These are phyloP conservation scores for Aethionema arabicum DNA, from an alignment of 345 rosid genomes.

Conservation along the genomic window DNA sequence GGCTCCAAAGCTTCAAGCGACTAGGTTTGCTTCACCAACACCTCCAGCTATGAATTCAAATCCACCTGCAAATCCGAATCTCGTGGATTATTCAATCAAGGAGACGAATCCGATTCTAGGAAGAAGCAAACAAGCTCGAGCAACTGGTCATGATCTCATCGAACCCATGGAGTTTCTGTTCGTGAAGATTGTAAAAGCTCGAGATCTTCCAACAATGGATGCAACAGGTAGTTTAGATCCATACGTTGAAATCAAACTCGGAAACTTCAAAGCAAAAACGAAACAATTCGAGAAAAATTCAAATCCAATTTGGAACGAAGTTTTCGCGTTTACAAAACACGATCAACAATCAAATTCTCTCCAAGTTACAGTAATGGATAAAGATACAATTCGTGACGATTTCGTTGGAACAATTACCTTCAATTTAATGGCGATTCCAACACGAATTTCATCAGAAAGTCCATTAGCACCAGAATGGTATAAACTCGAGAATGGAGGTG, in stretches of 20 bases:
- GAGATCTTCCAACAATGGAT: conserved; percentile 70
- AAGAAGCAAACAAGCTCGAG: conserved; percentile 60
- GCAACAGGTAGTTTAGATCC: conserved; percentile 87
- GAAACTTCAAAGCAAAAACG: conserved; percentile 78
- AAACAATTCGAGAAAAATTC: conserved; percentile 70
- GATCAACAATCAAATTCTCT: conserved; percentile 60
- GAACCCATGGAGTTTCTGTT: conserved; percentile 90
- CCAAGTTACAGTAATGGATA: conserved; percentile 74
- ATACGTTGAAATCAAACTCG: conserved; percentile 73
- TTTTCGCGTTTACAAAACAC: conserved; percentile 81
- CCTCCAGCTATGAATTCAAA: conserved; percentile 32
- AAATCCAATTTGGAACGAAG: conserved; percentile 86
- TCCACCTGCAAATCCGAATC: conserved; percentile 28
- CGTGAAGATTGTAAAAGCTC: conserved; percentile 83
- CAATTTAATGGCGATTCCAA: conserved; percentile 69
- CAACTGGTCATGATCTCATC: conserved; percentile 72
- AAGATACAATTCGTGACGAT: conserved; percentile 73
- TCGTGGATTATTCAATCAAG: conserved; percentile 56
- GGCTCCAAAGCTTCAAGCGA: conserved; percentile 5
- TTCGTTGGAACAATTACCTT: conserved; percentile 63
- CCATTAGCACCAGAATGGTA: conserved; percentile 97
- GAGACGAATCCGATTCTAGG: conserved; percentile 93
- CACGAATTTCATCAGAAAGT: conserved; percentile 78
- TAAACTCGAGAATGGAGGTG: conserved; percentile 67
- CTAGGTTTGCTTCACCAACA: not conserved